These are phyloP conservation scores for Lentinula boryana DNA, from an alignment of 768 basidiomycete species.

Conservation along the genomic window DNA sequence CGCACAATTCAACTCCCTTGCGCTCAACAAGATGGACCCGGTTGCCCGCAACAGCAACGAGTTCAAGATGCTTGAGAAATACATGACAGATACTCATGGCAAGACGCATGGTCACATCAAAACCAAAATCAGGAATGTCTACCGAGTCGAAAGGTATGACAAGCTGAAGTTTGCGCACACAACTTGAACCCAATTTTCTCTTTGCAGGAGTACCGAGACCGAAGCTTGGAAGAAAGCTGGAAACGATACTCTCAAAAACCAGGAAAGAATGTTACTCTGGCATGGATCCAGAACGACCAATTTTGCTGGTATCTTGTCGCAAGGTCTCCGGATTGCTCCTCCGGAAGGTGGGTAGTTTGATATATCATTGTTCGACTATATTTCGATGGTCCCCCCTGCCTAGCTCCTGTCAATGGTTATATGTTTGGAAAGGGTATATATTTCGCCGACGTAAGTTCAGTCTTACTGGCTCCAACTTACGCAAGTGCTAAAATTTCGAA, in stretches of 20 bases:
- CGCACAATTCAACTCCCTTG: slow-evolving; percentile 46
- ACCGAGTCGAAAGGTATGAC: slow-evolving; percentile 47
- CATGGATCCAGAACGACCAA: slow-evolving; percentile 61
- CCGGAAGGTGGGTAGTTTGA: slow-evolving; percentile 40
- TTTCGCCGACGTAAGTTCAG: slow-evolving; percentile 47
- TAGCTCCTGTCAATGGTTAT: slow-evolving; percentile 49
- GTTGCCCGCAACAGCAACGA: slow-evolving; percentile 34
- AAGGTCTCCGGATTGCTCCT: slow-evolving; percentile 59
- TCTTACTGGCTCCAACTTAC: not conserved
- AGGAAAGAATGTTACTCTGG: slow-evolving; percentile 55
- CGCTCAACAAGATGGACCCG: slow-evolving; percentile 46
- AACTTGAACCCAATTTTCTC: not conserved
- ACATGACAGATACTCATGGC: slow-evolving; percentile 52
- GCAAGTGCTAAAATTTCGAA: not conserved
- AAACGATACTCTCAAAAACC: slow-evolving; percentile 33
- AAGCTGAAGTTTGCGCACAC: not conserved
- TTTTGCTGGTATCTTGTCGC: slow-evolving; percentile 57
- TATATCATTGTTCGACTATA: not conserved
- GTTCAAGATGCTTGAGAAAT: slow-evolving; percentile 40
- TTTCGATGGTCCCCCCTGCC: not conserved
- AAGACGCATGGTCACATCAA: slow-evolving; percentile 42
- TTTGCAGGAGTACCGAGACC: slow-evolving; percentile 19
- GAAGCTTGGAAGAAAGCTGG: slow-evolving; percentile 40
- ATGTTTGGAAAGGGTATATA: slow-evolving; percentile 69
- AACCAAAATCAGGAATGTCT: slow-evolving; percentile 40